A percentile compares a stretch with the other conserved stretches of the same genome.
phyloP scores from a whole-genome alignment of 257 asterid species.

The Fraxinus quadrangulata region DNA sequence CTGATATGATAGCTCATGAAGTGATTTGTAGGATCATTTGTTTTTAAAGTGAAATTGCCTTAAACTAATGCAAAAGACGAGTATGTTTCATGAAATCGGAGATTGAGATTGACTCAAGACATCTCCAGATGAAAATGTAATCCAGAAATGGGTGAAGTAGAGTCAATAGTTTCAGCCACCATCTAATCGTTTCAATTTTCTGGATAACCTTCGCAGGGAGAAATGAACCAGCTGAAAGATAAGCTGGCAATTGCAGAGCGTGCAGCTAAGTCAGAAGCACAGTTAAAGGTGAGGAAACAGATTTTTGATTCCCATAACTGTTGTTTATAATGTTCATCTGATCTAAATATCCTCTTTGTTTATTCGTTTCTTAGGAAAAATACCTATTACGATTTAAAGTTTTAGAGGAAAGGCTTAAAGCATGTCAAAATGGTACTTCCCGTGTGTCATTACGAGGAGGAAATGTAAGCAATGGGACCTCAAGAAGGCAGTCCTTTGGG shows the following conservation, averaged over 20 bases:
- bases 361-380: slow-evolving; percentile 58
- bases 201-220: slow-evolving; percentile 46
- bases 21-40: background rate
- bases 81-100: background rate
- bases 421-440: slow-evolving; percentile 44
- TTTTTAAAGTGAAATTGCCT: too few species aligned
- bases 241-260: slow-evolving; percentile 81
- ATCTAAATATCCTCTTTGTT: slow-evolving; percentile 22
- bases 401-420: slow-evolving; percentile 76
- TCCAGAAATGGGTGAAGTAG: background rate
- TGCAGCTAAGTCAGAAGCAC: slow-evolving; percentile 85
- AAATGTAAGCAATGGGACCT: slow-evolving; percentile 49
- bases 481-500: slow-evolving; percentile 66
- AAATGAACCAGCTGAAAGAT: slow-evolving; percentile 79
- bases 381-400: slow-evolving; percentile 82
- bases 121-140: background rate
- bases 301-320: slow-evolving; percentile 8
- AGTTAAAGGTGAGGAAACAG: slow-evolving; percentile 58
- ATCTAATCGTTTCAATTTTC: slow-evolving; percentile 20
- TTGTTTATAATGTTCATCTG: slow-evolving; percentile 15
- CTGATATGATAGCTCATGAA: background rate
- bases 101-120: slow-evolving; percentile 11
- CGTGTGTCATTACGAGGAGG: slow-evolving; percentile 50
- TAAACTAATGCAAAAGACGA: background rate
- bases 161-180: background rate